phyloP scores from a whole-genome alignment of 805 yeast species.

The Barnettozyma populi region DNA sequence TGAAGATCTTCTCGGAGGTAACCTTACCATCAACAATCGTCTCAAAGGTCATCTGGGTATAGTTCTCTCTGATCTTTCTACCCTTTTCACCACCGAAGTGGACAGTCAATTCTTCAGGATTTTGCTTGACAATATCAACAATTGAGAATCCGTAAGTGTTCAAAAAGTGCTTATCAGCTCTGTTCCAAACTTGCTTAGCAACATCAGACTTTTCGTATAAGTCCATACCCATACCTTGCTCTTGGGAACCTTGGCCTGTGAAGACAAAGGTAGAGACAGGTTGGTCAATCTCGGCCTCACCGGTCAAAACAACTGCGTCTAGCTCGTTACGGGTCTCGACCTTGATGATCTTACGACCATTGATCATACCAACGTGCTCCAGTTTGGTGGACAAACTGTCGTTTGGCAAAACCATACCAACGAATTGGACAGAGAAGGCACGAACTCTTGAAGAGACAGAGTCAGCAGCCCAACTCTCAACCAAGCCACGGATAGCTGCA shows the following conservation, averaged over 20 bases:
- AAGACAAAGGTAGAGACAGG: constrained; percentile 95
- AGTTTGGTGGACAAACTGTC: constrained; percentile 80
- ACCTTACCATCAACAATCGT: constrained; percentile 81
- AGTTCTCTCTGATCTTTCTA: constrained; percentile 89
- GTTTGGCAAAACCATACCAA: constrained; percentile 97
- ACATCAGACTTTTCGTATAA: constrained; percentile 84
- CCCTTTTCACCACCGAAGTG: constrained; percentile 99
- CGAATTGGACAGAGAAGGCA: constrained; percentile 85
- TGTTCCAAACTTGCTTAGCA: constrained; percentile 95
- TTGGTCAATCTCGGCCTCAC: constrained; percentile 99
- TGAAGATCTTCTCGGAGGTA: constrained; percentile 91
- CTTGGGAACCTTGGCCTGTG: constrained; percentile 99
- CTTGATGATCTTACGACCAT: constrained; percentile 95
- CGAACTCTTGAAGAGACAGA: constrained; percentile 93
- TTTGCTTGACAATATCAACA: constrained; percentile 88
- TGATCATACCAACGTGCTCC: constrained; percentile 97
- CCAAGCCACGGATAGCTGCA: constrained; percentile 90
- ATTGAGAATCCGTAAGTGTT: constrained; percentile 96
- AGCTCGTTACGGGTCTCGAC: constrained; percentile 83
- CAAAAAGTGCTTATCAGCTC: constrained; percentile 91
- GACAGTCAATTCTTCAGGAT: constrained; percentile 91
- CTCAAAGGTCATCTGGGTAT: constrained; percentile 96
- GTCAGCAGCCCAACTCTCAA: constrained; percentile 98
- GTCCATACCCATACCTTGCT: constrained; percentile 99
- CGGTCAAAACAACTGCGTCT: constrained; percentile 76